Conservation (phyloP, 2,329 filamentous ascomycete genomes). For the Ophiosphaerella herpotricha region DNA sequence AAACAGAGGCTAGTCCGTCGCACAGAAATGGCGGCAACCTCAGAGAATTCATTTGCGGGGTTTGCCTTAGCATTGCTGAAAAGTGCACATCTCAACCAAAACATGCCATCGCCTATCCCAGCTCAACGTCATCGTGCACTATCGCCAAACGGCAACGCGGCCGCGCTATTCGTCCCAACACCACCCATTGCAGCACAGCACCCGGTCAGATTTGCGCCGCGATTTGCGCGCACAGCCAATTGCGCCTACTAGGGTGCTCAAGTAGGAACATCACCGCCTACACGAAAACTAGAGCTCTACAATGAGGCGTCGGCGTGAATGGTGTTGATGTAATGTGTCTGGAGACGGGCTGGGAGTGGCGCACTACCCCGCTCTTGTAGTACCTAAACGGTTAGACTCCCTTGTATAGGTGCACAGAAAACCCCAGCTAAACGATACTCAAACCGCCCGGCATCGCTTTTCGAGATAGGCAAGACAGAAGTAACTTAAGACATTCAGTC, state of each 20-base stretch:
- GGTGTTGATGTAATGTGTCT: background rate
- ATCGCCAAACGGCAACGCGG: slow-evolving; percentile 25
- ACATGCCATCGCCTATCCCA: slow-evolving; percentile 24
- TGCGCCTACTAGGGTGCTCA: background rate
- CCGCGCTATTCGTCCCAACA: slow-evolving; percentile 31
- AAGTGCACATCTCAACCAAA: slow-evolving; percentile 39
- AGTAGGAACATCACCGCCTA: background rate
- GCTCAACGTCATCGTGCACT: slow-evolving; percentile 40
- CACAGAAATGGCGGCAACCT: slow-evolving; percentile 6
- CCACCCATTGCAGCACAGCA: slow-evolving; percentile 8
- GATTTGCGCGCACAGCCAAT: slow-evolving; percentile 12
- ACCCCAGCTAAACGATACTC: too few species aligned
- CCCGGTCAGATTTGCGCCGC: slow-evolving; percentile 24
- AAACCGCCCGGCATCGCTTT: too few species aligned
- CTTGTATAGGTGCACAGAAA: too few species aligned
- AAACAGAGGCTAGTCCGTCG: slow-evolving; percentile 12
- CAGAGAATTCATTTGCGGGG: slow-evolving; percentile 38
- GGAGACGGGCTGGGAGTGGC: slow-evolving; percentile 8
- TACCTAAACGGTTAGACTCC: too few species aligned
- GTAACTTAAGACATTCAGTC: too few species aligned
- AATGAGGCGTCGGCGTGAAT: too few species aligned
- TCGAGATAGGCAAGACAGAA: too few species aligned
- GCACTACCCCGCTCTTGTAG: background rate
- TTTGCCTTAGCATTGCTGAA: slow-evolving; percentile 30
- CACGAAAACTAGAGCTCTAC: background rate